Evolutionary conservation across 169 alveolate genomes (phyloP).

Genomic region (Eimeria sp.): DNA sequence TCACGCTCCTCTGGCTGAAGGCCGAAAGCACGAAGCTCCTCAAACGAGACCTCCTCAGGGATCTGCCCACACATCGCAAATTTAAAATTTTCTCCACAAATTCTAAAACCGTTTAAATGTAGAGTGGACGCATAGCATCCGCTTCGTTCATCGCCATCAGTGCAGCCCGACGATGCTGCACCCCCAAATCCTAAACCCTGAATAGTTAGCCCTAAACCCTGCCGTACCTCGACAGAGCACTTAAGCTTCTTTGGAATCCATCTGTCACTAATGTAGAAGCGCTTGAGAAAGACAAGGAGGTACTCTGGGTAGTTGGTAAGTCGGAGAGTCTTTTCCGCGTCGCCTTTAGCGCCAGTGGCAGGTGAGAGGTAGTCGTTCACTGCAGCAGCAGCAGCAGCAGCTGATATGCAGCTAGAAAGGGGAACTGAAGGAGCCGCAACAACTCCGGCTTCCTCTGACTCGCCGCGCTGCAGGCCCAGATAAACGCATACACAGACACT

Average conservation of each 20-base stretch:
- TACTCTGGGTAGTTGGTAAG: conserved; percentile 86
- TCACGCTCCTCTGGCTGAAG: conserved; percentile 75
- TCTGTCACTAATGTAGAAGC: conserved; percentile 86
- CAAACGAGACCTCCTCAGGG: conserved; percentile 80
- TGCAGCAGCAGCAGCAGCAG: conserved; percentile 42
- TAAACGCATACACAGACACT: background rate
- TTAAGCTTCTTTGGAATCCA: conserved; percentile 87
- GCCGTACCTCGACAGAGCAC: conserved; percentile 85
- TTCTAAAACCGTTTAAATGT: background rate
- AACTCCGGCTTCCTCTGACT: conserved; percentile 8
- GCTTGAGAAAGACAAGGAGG: conserved; percentile 87
- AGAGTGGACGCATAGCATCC: background rate
- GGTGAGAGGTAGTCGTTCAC: conserved; percentile 66
- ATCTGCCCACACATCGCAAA: conserved; percentile 41
- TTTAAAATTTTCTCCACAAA: background rate
- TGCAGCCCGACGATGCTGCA: background rate
- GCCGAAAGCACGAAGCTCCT: conserved; percentile 76
- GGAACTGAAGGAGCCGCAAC: conserved; percentile 70
- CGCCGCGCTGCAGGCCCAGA: conserved; percentile 11
- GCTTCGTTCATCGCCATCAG: background rate
- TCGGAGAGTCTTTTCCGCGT: conserved; percentile 81
- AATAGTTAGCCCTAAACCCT: background rate
- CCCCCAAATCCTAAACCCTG: background rate
- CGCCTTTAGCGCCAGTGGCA: conserved; percentile 68
- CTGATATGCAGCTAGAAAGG: conserved; percentile 40